Percentiles rank a stretch among this genome's conserved stretches.
phyloP scores from a whole-genome alignment of 164 flowering plant genomes.

The Vitis riparia region DNA sequence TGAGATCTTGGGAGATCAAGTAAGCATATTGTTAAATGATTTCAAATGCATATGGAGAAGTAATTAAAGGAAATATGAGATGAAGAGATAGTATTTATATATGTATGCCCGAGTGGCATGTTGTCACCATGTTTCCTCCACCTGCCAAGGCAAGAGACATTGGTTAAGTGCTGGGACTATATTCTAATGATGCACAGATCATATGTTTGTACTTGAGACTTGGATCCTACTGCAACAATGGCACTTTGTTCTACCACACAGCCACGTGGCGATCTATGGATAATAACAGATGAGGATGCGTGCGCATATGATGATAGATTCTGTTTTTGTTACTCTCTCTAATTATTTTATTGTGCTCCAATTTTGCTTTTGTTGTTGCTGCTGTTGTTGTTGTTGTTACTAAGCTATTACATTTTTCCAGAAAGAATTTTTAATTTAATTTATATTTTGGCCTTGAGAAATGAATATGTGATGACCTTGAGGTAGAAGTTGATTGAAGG shows the following conservation, averaged over 20 bases:
- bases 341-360: too few relatives aligned
- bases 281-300: too few relatives aligned
- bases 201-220: neutral
- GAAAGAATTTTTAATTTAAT: too few relatives aligned
- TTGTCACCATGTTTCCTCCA: constrained; percentile 2
- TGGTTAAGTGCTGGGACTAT: neutral
- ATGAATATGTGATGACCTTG: too few relatives aligned
- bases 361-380: too few relatives aligned
- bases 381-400: too few relatives aligned
- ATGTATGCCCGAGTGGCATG: constrained; percentile 18
- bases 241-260: neutral
- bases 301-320: too few relatives aligned
- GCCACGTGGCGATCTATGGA: neutral
- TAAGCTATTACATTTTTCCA: too few relatives aligned
- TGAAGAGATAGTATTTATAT: neutral
- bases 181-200: neutral
- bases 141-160: neutral
- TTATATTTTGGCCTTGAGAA: too few relatives aligned
- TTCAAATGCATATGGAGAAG: neutral
- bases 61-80: neutral
- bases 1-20: neutral
- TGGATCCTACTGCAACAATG: neutral
- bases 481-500: too few relatives aligned
- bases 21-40: neutral
- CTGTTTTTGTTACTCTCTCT: too few relatives aligned